Percentiles rank a stretch among this genome's conserved stretches.
Conservation (phyloP, 139 green algal species). For the Penium margaritaceum region DNA sequence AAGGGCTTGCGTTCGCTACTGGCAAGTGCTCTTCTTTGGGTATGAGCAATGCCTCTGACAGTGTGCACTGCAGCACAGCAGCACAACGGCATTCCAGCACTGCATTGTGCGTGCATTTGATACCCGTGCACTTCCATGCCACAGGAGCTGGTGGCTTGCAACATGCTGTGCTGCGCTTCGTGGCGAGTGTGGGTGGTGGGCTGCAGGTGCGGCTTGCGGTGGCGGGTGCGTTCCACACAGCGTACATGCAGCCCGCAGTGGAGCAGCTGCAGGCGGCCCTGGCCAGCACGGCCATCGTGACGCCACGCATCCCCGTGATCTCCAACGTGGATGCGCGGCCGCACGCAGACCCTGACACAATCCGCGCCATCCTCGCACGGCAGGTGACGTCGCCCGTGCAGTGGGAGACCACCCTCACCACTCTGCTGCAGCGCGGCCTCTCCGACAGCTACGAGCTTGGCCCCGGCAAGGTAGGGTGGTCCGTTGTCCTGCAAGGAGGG, state of each 20-base stretch:
- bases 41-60: too few species aligned
- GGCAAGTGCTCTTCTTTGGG: too few species aligned
- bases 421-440: constrained; percentile 76
- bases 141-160: too few species aligned
- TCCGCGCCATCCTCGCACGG: constrained; percentile 80
- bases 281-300: constrained; percentile 60
- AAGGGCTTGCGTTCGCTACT: too few species aligned
- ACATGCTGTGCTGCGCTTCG: too few species aligned
- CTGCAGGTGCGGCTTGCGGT: constrained; percentile 80
- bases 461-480: constrained; percentile 43
- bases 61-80: too few species aligned
- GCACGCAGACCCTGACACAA: constrained; percentile 84
- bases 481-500: neutral
- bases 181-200: too few species aligned
- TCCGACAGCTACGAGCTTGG: constrained; percentile 80
- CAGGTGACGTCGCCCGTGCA: constrained; percentile 89
- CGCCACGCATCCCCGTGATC: constrained; percentile 88
- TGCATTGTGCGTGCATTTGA: too few species aligned
- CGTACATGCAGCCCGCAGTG: constrained; percentile 40
- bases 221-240: constrained; percentile 95
- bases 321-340: constrained; percentile 93
- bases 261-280: constrained; percentile 77
- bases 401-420: constrained; percentile 85
- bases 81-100: too few species aligned
- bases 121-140: too few species aligned